Conservation (phyloP, 2,329 filamentous ascomycete species). For the Aspergillus unguis region DNA sequence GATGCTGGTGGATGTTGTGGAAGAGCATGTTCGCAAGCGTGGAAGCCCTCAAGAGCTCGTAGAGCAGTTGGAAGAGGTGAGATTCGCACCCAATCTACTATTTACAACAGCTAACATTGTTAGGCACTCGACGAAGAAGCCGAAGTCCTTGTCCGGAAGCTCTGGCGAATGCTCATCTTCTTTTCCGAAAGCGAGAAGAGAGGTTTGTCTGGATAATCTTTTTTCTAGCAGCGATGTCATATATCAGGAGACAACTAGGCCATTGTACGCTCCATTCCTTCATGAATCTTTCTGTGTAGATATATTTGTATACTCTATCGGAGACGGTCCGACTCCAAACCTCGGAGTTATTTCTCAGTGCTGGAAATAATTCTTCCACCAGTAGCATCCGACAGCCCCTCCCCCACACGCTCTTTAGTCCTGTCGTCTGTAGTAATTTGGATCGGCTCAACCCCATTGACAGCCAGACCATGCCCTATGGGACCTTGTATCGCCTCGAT, state of each 20-base stretch:
- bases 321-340: constrained; percentile 10
- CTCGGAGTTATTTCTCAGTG: constrained; percentile 16
- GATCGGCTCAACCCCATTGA: constrained; percentile 1
- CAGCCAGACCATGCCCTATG: constrained; percentile 1
- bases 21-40: constrained; percentile 76
- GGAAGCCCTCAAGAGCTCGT: constrained; percentile 75
- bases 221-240: neutral
- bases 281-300: neutral
- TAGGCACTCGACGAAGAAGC: constrained; percentile 91
- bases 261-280: neutral
- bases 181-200: constrained; percentile 93
- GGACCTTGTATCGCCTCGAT: constrained; percentile 1
- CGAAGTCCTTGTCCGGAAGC: constrained; percentile 88
- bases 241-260: neutral
- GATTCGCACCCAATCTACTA: constrained; percentile 25
- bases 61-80: constrained; percentile 77
- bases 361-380: constrained; percentile 28
- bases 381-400: constrained; percentile 14
- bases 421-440: constrained; percentile 7
- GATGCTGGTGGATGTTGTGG: constrained; percentile 87
- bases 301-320: neutral
- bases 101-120: constrained; percentile 31
- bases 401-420: constrained; percentile 3
- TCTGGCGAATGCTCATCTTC: constrained; percentile 98
- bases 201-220: constrained; percentile 64